Evolutionary conservation across 495 filamentous ascomycete genomes (phyloP).

Genomic region (Jackrogersella minutella): DNA sequence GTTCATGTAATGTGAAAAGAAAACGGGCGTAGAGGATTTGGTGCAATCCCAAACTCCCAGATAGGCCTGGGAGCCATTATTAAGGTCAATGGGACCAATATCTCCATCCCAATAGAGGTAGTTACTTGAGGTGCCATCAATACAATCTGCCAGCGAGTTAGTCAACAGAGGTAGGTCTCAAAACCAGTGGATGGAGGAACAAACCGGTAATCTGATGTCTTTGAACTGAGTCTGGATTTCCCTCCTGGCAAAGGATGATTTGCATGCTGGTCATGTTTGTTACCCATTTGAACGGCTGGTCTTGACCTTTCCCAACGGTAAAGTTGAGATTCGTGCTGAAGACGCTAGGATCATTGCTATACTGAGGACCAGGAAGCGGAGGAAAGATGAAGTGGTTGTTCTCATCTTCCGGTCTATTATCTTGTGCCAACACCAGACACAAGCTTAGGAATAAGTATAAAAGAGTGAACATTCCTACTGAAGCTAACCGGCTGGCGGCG

Average conservation of each 20-base stretch:
- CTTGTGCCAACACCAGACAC: slow-evolving; percentile 15
- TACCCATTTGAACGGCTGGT: slow-evolving; percentile 28
- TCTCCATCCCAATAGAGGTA: slow-evolving; percentile 25
- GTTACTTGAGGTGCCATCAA: not conserved
- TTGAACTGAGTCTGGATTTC: slow-evolving; percentile 4
- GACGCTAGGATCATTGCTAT: slow-evolving; percentile 15
- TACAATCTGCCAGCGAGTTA: slow-evolving; percentile 7
- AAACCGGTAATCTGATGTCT: slow-evolving; percentile 6
- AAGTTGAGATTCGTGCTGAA: slow-evolving; percentile 21
- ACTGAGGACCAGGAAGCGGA: slow-evolving; percentile 16
- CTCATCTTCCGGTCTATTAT: slow-evolving; percentile 17
- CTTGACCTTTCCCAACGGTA: slow-evolving; percentile 10
- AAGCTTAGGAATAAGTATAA: slow-evolving; percentile 1
- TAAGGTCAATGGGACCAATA: slow-evolving; percentile 23
- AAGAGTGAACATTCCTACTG: slow-evolving; percentile 4
- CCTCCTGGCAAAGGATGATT: slow-evolving; percentile 20
- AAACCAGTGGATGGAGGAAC: not conserved
- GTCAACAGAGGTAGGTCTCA: not conserved
- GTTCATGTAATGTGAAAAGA: slow-evolving; percentile 35
- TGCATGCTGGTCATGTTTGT: slow-evolving; percentile 20
- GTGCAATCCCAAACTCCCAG: slow-evolving; percentile 23
- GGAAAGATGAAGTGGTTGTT: slow-evolving; percentile 31
- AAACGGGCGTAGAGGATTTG: slow-evolving; percentile 6
- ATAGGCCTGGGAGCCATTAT: slow-evolving; percentile 22
- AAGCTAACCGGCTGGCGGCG: not conserved